Evolutionary conservation across 2,329 filamentous ascomycete genomes (phyloP).

Genomic region (Diaporthe sp.): DNA sequence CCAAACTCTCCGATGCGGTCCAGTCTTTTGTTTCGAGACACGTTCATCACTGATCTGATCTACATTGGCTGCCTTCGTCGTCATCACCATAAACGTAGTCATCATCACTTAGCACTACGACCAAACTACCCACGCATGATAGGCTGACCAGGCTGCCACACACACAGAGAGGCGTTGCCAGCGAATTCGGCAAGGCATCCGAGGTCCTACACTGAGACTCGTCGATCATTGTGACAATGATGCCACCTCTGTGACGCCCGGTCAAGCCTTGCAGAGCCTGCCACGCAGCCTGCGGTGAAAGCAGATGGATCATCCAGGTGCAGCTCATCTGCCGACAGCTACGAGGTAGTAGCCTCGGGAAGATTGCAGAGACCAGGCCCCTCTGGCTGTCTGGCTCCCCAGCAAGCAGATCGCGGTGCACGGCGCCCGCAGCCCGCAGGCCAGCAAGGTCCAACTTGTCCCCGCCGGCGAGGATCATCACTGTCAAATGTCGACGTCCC

Average conservation of each 20-base stretch:
- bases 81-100: neutral
- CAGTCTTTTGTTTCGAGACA: slow-evolving; percentile 20
- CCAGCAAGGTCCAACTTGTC: neutral
- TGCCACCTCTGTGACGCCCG: neutral
- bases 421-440: slow-evolving; percentile 25
- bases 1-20: slow-evolving; percentile 15
- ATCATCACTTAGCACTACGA: neutral
- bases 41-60: neutral
- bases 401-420: slow-evolving; percentile 6
- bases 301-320: slow-evolving; percentile 9
- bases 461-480: slow-evolving; percentile 5
- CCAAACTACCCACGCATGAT: neutral
- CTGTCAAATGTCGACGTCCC: neutral
- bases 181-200: slow-evolving; percentile 26
- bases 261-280: slow-evolving; percentile 1
- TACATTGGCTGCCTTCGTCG: neutral
- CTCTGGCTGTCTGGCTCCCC: too few relatives aligned
- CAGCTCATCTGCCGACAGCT: slow-evolving; percentile 21
- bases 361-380: neutral
- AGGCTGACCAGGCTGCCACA: slow-evolving; percentile 17
- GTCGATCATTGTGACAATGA: slow-evolving; percentile 29
- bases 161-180: neutral
- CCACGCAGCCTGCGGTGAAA: neutral
- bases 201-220: slow-evolving; percentile 15
- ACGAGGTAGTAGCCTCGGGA: slow-evolving; percentile 22